Evolutionary conservation across 768 basidiomycete species (phyloP).

Genomic region (Tremella mesenterica): DNA sequence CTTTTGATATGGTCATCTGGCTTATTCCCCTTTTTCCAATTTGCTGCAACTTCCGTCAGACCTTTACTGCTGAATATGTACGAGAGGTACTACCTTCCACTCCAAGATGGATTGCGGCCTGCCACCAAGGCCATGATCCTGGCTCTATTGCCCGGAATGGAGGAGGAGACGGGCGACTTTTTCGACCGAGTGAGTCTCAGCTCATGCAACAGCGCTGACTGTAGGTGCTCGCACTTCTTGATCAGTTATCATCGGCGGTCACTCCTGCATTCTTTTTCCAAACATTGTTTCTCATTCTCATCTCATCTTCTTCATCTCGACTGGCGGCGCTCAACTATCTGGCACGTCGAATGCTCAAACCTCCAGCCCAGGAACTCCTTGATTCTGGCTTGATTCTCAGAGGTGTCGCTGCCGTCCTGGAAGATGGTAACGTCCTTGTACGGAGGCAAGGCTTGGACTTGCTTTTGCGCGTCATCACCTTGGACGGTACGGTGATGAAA

Average conservation of each 20-base stretch:
- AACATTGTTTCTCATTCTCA: slow-evolving; percentile 86
- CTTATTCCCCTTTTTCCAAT: slow-evolving; percentile 96
- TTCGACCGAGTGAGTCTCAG: slow-evolving; percentile 54
- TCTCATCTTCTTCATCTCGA: slow-evolving; percentile 76
- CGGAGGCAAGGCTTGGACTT: slow-evolving; percentile 78
- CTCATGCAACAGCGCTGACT: slow-evolving; percentile 5
- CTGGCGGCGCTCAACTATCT: slow-evolving; percentile 83
- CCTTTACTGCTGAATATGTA: slow-evolving; percentile 85
- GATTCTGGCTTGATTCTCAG: slow-evolving; percentile 83
- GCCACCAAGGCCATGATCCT: slow-evolving; percentile 91
- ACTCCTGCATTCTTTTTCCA: slow-evolving; percentile 87
- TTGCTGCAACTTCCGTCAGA: slow-evolving; percentile 95
- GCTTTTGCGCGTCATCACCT: slow-evolving; percentile 45
- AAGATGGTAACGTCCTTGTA: slow-evolving; percentile 87
- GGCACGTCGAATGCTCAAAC: slow-evolving; percentile 60
- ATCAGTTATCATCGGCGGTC: slow-evolving; percentile 72
- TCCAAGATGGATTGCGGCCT: slow-evolving; percentile 71
- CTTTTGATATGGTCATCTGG: slow-evolving; percentile 90
- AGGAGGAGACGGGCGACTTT: slow-evolving; percentile 95
- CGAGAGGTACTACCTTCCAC: slow-evolving; percentile 80
- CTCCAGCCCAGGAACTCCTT: slow-evolving; percentile 47
- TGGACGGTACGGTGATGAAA: slow-evolving; percentile 17
- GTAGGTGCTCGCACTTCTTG: slow-evolving; percentile 70
- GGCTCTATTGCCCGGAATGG: slow-evolving; percentile 84
- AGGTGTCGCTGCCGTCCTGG: slow-evolving; percentile 80